phyloP scores from a whole-genome alignment of 2,329 filamentous ascomycete species.

The Penicillium palitans region DNA sequence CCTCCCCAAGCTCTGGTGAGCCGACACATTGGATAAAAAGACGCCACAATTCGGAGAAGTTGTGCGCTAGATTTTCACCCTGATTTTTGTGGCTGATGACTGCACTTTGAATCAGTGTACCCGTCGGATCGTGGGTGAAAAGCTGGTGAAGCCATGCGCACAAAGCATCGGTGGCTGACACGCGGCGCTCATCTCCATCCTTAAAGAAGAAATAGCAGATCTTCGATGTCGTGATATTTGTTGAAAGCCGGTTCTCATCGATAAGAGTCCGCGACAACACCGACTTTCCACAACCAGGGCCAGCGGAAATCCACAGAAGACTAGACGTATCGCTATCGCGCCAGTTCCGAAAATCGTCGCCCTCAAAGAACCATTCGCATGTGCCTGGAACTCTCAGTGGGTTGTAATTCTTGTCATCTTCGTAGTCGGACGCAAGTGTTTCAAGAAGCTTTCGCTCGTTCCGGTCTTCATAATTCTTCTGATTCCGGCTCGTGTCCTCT shows the following conservation, averaged over 20 bases:
- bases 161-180: background rate
- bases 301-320: background rate
- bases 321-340: background rate
- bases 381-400: constrained; percentile 31
- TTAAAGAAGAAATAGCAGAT: background rate
- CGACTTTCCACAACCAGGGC: background rate
- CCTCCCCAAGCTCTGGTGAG: background rate
- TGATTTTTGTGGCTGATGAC: background rate
- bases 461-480: background rate
- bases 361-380: constrained; percentile 36
- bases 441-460: constrained; percentile 16
- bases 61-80: background rate
- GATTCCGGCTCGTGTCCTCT: background rate
- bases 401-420: constrained; percentile 32
- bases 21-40: background rate
- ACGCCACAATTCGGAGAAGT: background rate
- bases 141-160: background rate
- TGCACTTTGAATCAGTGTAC: background rate
- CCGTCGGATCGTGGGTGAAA: background rate
- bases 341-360: background rate
- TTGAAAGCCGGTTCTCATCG: background rate
- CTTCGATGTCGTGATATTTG: background rate
- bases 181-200: background rate
- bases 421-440: constrained; percentile 27
- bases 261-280: background rate